Evolutionary conservation across 192 early-diverging fungal species (phyloP), one percentile per base, ranked within the genome.

Genomic region (Backusella westeae): DNA sequence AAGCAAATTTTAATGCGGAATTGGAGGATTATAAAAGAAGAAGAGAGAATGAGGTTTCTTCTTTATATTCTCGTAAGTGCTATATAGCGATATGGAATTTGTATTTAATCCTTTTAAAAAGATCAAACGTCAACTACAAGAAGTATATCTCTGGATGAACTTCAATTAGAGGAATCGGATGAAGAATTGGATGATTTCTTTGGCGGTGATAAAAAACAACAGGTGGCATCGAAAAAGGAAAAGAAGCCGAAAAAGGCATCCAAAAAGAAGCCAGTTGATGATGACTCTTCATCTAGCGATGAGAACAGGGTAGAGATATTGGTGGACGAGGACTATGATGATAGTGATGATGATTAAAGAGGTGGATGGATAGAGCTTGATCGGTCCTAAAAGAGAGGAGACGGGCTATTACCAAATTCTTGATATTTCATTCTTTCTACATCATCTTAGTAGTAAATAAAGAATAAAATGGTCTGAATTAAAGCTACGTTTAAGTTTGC

Each of bases 1-100:
- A 83, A 49, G 74, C 76, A 0, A 83, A 66, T 26, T 83, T 83
- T 38, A 67, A 83, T 46, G 78, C 82, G 1, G 82, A 83, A 59
- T 49, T 83, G 34, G 75, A 80, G 38, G 75, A 79, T 4, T 83
- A 83, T 72, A 75, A 71, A 4, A 63, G 72, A 21, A 12, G 75
- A 70, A 67, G 78, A 49, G 78, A 80, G 36, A 77, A 66, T 21
- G 63, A 83, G 26, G 78, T 80, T 10, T 75, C 68, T 4, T 76
- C 82, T 1, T 44, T 83, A 0, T 79, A 83, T 69, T 29, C 46
- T 39, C 63, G 82, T 83, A 56, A 71, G 56, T 71, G 1, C 15
- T 9, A 19, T 9, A 19, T 69, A 5, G 19, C n/a, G 53, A 36
- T 34, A 36, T 14, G 9, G 12, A 41, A 8, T n/a, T 1, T 10